A percentile compares a stretch with the other conserved stretches of the same genome.
These are phyloP conservation scores for Tolypocladium pustulatum DNA, from an alignment of 2,329 filamentous ascomycete species.

Conservation along the genomic window DNA sequence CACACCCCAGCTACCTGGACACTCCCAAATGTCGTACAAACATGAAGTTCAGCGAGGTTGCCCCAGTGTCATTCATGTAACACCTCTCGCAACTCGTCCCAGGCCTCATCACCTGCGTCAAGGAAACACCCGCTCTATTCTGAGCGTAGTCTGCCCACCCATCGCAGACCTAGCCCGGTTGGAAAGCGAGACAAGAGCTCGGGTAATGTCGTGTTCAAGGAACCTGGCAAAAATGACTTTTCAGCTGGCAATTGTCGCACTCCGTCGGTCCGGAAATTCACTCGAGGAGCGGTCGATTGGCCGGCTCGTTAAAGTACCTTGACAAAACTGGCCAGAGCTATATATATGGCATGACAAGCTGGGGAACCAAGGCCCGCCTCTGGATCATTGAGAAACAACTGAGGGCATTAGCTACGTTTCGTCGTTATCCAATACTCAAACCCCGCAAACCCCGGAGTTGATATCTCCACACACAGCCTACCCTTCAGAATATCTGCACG, in stretches of 20 bases:
- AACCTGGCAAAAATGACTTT: neutral
- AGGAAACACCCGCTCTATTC: neutral
- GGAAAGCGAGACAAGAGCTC: neutral
- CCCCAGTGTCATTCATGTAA: neutral
- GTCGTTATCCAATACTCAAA: too few species aligned
- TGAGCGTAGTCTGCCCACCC: neutral
- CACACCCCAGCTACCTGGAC: slow-evolving; percentile 6
- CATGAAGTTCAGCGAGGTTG: slow-evolving; percentile 5
- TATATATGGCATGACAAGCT: too few species aligned
- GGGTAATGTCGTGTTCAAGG: neutral
- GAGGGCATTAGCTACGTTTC: too few species aligned
- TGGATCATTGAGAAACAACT: too few species aligned
- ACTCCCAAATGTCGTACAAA: slow-evolving; percentile 4
- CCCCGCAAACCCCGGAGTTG: neutral
- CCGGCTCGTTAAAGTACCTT: slow-evolving; percentile 1
- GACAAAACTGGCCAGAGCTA: too few species aligned
- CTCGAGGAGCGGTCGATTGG: neutral
- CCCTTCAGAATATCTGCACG: neutral
- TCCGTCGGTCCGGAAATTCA: neutral
- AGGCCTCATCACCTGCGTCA: neutral
- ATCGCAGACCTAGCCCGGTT: neutral
- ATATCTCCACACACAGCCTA: neutral
- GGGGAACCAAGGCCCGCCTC: too few species aligned
- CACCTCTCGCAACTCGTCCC: neutral
- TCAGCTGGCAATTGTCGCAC: neutral